Conservation (phyloP, 2,329 filamentous ascomycete species). For the Didymella keratinophila region DNA sequence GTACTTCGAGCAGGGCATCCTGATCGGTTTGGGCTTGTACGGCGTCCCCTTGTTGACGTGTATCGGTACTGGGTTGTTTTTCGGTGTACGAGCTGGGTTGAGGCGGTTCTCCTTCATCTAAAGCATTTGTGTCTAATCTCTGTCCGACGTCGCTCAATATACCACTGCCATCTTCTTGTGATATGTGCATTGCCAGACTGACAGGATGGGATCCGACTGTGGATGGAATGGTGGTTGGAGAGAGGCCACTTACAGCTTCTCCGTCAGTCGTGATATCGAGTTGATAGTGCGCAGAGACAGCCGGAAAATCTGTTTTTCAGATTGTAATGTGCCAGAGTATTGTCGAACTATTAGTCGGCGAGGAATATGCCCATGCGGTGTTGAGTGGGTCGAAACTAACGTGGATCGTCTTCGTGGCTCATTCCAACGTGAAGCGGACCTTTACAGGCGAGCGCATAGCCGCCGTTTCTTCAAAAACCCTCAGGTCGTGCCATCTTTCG, state of each 20-base stretch:
- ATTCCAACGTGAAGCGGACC: not conserved
- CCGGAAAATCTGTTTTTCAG: too few relatives aligned
- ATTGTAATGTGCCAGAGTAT: too few relatives aligned
- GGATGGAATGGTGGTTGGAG: too few relatives aligned
- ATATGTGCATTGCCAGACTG: not conserved
- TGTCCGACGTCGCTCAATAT: not conserved
- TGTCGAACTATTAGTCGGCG: too few relatives aligned
- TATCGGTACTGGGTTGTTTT: conserved; percentile 37
- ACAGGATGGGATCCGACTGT: not conserved
- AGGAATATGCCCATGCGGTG: too few relatives aligned
- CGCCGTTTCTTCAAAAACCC: too few relatives aligned
- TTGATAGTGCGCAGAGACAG: too few relatives aligned
- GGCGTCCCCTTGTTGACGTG: conserved; percentile 42
- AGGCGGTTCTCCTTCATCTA: conserved; percentile 25
- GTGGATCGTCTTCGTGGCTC: too few relatives aligned
- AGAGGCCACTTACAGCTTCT: too few relatives aligned
- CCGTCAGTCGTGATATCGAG: too few relatives aligned
- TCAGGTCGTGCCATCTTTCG: not conserved
- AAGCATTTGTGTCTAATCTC: not conserved
- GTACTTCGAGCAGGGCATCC: conserved; percentile 45
- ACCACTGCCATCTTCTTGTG: not conserved
- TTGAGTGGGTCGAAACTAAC: too few relatives aligned
- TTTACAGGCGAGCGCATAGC: not conserved
- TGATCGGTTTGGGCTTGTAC: conserved; percentile 48
- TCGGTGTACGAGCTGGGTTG: conserved; percentile 37